These are phyloP conservation scores for Turritis glabra DNA, from an alignment of 345 rosid species.

Conservation along the genomic window DNA sequence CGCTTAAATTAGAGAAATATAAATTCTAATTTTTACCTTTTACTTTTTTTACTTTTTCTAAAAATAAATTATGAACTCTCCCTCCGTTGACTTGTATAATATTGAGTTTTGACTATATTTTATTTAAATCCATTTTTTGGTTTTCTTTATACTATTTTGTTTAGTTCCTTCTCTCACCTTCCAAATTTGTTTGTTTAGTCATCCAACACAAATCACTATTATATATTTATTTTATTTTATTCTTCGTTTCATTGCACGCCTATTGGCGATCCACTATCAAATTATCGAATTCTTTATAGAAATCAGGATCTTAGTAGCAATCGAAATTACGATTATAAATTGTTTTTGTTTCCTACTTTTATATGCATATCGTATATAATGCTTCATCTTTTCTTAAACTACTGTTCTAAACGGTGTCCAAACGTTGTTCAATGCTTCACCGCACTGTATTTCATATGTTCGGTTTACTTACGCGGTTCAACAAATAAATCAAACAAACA, in stretches of 20 bases:
- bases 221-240: neutral
- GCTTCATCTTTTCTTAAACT: neutral
- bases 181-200: conserved; percentile 3
- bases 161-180: neutral
- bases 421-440: too few species aligned
- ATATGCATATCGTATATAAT: neutral
- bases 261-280: conserved; percentile 15
- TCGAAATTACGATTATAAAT: neutral
- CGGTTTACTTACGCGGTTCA: too few species aligned
- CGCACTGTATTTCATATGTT: too few species aligned
- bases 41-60: neutral
- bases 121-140: neutral
- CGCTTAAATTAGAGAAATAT: conserved; percentile 31
- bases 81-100: conserved; percentile 41
- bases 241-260: neutral
- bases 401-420: too few species aligned
- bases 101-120: conserved; percentile 39
- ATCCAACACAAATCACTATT: neutral
- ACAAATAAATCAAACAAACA: too few species aligned
- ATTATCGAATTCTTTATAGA: neutral
- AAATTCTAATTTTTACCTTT: conserved; percentile 13
- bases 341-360: neutral
- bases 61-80: conserved; percentile 27
- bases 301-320: neutral
- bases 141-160: neutral